Conservation (phyloP, 495 filamentous ascomycete genomes). For the Annulohypoxylon moriforme region DNA sequence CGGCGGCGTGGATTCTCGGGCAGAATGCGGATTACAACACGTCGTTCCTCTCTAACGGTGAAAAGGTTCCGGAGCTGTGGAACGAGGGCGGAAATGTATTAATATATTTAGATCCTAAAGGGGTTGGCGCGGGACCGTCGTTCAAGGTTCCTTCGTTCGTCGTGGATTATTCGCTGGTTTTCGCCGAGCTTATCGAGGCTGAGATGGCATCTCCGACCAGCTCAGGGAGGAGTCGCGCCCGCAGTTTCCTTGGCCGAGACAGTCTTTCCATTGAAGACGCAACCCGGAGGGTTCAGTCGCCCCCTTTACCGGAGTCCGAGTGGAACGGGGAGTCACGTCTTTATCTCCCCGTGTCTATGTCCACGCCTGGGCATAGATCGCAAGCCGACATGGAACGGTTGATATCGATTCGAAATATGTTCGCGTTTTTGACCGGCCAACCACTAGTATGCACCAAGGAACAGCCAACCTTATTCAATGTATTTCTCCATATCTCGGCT, state of each 20-base stretch:
- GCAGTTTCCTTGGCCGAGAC: slow-evolving; percentile 55
- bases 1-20: slow-evolving; percentile 71
- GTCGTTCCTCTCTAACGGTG: slow-evolving; percentile 65
- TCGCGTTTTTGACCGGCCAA: slow-evolving; percentile 85
- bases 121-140: slow-evolving; percentile 73
- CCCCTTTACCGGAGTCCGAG: slow-evolving; percentile 51
- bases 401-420: slow-evolving; percentile 85
- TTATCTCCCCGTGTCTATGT: slow-evolving; percentile 67
- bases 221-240: slow-evolving; percentile 55
- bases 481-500: slow-evolving; percentile 76
- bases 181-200: slow-evolving; percentile 76
- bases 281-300: slow-evolving; percentile 56
- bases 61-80: slow-evolving; percentile 88
- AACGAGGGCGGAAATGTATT: slow-evolving; percentile 83
- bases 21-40: slow-evolving; percentile 72
- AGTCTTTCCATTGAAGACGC: slow-evolving; percentile 54
- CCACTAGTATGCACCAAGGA: slow-evolving; percentile 80
- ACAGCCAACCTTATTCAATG: slow-evolving; percentile 74
- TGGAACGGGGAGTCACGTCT: slow-evolving; percentile 69
- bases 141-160: slow-evolving; percentile 80
- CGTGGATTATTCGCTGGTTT: slow-evolving; percentile 74
- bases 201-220: slow-evolving; percentile 59
- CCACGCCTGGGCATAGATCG: slow-evolving; percentile 56
- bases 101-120: slow-evolving; percentile 82
- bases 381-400: slow-evolving; percentile 73